Evolutionary conservation across 1,284 basidiomycete genomes (phyloP).

Genomic region (Heterobasidion annosum): DNA sequence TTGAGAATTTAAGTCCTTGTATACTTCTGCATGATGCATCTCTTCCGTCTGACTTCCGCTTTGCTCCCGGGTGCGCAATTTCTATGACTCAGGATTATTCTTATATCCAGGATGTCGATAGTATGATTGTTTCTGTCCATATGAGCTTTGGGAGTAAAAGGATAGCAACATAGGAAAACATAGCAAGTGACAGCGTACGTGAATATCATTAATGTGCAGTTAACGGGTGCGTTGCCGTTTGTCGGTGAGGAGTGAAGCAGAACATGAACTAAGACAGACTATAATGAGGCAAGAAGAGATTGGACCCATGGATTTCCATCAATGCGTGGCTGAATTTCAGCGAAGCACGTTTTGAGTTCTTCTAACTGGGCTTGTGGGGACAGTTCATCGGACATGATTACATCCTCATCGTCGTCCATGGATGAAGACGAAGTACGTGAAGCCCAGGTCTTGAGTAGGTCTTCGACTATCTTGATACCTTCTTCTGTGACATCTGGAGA

Average conservation of each 20-base stretch:
- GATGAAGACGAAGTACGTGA: conserved; percentile 19
- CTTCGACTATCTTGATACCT: conserved; percentile 76
- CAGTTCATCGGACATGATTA: conserved; percentile 39
- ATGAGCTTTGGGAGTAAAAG: too few relatives aligned
- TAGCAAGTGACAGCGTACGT: neutral
- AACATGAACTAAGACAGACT: neutral
- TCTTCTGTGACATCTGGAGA: conserved; percentile 60
- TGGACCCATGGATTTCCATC: conserved; percentile 76
- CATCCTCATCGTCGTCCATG: conserved; percentile 40
- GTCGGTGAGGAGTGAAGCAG: neutral
- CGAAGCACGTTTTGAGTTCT: conserved; percentile 57
- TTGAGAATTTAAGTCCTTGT: too few relatives aligned
- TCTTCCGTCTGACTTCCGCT: too few relatives aligned
- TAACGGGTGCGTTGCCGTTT: neutral
- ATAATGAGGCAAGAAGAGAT: conserved; percentile 43
- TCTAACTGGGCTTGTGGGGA: conserved; percentile 53
- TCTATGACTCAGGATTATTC: too few relatives aligned
- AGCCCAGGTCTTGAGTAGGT: conserved; percentile 75
- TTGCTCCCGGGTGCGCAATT: too few relatives aligned
- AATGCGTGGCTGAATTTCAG: conserved; percentile 59
- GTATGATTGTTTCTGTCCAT: too few relatives aligned
- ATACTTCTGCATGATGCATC: too few relatives aligned
- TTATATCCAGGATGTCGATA: too few relatives aligned
- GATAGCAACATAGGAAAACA: too few relatives aligned
- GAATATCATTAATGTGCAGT: neutral